Base-by-base conservation (phyloP, 805 yeast species). In the Yamadazyma kitorensis region DNA sequence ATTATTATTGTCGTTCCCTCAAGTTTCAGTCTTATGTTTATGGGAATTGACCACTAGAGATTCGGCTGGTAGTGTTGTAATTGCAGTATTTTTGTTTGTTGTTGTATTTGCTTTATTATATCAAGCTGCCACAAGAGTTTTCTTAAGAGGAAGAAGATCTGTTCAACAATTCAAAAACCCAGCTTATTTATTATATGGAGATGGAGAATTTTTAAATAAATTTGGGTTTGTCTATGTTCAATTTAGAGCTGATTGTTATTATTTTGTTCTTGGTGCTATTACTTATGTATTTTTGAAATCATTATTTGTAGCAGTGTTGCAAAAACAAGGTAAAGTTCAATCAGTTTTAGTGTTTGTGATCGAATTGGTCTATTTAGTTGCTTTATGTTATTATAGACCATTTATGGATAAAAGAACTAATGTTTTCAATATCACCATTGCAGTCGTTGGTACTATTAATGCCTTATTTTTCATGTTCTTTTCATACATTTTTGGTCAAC, bases 401-500 rank as follows among this genome's bases (percentile, higher is more conserved):
- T 93, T 76, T 59, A 80, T 93, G 89, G 97, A 93, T 64, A 87
- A 83, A 61, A 75, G 95, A 64, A 89, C 98, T 21, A 93, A 93
- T 51, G 81, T 78, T n/a, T 86, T 88, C 75, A 91, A 89, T 62
- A 91, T 93, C 48, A 73, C 85, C 30, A 86, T 91, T 48, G 80
- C 86, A 24, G 74, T 84, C 29, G 80, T 93, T 47, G 84, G 80
- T 54, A 74, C 87, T 37, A 61, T 91, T 52, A 93, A 93, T 59
- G 76, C 96, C 1, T 61, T 91, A 27, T 82, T 93, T 65, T 93
- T 86, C 60, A 62, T 88, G 64, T 89, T 93, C 64, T 93, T 87
- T 67, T 84, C 95, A 13, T 78, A 83, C 53, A 68, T 86, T 27
- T 89, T 87, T 66, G 74, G 71, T 24, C 93, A 85, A 60, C 95